Conservation (phyloP, 2,329 filamentous ascomycete genomes). For the Moelleriella libera region DNA sequence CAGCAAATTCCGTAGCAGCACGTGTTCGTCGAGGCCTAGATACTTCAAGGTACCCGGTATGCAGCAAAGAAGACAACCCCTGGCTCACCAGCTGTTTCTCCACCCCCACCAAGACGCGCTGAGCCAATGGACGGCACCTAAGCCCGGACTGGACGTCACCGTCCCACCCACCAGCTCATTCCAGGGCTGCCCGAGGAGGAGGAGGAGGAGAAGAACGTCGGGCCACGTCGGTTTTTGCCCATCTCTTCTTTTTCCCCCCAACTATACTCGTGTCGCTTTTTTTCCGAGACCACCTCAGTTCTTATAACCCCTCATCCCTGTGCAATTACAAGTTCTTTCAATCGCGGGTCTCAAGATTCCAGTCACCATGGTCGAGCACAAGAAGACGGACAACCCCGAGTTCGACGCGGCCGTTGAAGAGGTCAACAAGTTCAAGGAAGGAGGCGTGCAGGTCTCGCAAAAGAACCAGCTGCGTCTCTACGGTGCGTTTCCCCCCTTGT, state of each 20-base stretch:
- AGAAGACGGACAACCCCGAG: neutral
- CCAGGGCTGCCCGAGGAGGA: neutral
- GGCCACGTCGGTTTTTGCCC: neutral
- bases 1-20: too few relatives aligned
- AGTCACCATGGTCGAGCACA: neutral
- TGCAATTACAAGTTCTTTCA: neutral
- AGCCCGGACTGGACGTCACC: neutral
- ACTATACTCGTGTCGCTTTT: neutral
- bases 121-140: neutral
- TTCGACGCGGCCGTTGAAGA: neutral
- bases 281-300: too few relatives aligned
- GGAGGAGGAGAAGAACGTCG: neutral
- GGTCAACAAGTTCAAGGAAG: neutral
- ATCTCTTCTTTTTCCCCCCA: neutral
- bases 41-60: too few relatives aligned
- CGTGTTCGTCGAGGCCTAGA: too few relatives aligned
- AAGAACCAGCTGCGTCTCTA: neutral
- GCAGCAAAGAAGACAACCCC: too few relatives aligned
- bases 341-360: neutral
- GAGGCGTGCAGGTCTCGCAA: neutral
- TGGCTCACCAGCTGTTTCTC: neutral
- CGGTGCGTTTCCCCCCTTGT: neutral
- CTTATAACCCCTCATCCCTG: too few relatives aligned
- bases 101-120: neutral
- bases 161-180: neutral